A percentile compares a stretch with the other conserved stretches of the same genome.
phyloP scores from a whole-genome alignment of 2,329 filamentous ascomycete genomes.

The Emmonsiellopsis sp. region DNA sequence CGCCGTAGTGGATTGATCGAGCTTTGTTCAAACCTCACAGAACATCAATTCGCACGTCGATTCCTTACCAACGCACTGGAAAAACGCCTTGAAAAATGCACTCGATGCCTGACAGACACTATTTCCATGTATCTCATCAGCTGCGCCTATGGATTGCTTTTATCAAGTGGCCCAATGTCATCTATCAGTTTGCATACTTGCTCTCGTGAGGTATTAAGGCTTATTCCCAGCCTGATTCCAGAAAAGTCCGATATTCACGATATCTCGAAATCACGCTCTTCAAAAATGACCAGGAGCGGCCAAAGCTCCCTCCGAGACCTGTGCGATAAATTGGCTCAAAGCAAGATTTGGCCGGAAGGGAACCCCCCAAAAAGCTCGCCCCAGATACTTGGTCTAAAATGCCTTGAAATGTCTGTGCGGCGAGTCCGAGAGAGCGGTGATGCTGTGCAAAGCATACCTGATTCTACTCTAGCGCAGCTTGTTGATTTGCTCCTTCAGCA shows the following conservation, averaged over 20 bases:
- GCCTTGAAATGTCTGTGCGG: constrained; percentile 22
- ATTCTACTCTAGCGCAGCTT: constrained; percentile 18
- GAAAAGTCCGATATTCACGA: constrained; percentile 20
- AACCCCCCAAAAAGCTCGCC: constrained; percentile 19
- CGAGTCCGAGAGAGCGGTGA: constrained; percentile 23
- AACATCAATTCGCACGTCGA: constrained; percentile 27
- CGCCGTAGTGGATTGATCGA: constrained; percentile 47
- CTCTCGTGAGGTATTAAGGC: constrained; percentile 24
- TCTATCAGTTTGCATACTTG: constrained; percentile 19
- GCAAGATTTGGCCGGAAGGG: constrained; percentile 17
- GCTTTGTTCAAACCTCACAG: constrained; percentile 43
- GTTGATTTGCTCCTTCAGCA: constrained; percentile 20
- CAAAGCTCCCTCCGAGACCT: constrained; percentile 21
- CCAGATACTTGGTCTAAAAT: constrained; percentile 23
- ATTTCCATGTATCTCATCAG: constrained; percentile 23
- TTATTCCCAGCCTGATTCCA: constrained; percentile 18
- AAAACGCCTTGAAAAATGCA: constrained; percentile 54
- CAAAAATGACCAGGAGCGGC: constrained; percentile 21
- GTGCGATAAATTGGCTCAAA: constrained; percentile 15
- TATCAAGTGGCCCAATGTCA: constrained; percentile 18
- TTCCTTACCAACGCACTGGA: constrained; percentile 69
- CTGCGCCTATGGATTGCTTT: constrained; percentile 24
- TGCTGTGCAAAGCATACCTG: constrained; percentile 18
- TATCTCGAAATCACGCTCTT: constrained; percentile 14
- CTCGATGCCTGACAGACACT: constrained; percentile 50